Conservation (phyloP, 441 rosid genomes). For the Euphorbia celastroides region DNA sequence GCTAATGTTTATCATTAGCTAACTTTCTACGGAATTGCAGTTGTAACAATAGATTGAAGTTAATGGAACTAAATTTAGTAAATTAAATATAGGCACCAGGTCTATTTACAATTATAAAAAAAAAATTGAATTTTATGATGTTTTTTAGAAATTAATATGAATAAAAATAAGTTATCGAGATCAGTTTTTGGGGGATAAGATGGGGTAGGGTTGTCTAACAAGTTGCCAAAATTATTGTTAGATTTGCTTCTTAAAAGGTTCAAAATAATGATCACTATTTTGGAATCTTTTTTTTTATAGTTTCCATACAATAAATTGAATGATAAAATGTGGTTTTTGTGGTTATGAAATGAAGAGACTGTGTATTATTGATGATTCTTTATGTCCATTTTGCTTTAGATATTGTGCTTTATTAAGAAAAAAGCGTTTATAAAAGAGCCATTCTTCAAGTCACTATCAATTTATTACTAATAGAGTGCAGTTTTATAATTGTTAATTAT, state of each 20-base stretch:
- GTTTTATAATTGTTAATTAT: neutral
- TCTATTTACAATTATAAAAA: neutral
- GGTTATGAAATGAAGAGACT: neutral
- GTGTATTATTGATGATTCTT: neutral
- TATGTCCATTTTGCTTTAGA: conserved; percentile 12
- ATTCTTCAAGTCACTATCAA: neutral
- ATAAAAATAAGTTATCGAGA: neutral
- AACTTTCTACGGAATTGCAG: neutral
- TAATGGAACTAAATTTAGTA: too few relatives aligned
- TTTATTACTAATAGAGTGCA: neutral
- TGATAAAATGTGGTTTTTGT: neutral
- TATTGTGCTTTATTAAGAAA: too few relatives aligned
- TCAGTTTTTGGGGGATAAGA: conserved; percentile 17
- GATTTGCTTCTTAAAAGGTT: neutral
- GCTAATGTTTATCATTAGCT: conserved; percentile 1
- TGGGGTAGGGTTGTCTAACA: conserved; percentile 8
- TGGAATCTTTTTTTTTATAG: neutral
- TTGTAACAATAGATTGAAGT: neutral
- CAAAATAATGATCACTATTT: neutral
- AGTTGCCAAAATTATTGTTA: conserved; percentile 9
- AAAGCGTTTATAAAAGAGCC: neutral
- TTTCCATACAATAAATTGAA: neutral
- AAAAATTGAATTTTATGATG: neutral
- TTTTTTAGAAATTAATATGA: neutral
- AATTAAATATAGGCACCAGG: conserved; percentile 3